phyloP scores from a whole-genome alignment of 495 filamentous ascomycete genomes.

The Aspergillus indologenus region DNA sequence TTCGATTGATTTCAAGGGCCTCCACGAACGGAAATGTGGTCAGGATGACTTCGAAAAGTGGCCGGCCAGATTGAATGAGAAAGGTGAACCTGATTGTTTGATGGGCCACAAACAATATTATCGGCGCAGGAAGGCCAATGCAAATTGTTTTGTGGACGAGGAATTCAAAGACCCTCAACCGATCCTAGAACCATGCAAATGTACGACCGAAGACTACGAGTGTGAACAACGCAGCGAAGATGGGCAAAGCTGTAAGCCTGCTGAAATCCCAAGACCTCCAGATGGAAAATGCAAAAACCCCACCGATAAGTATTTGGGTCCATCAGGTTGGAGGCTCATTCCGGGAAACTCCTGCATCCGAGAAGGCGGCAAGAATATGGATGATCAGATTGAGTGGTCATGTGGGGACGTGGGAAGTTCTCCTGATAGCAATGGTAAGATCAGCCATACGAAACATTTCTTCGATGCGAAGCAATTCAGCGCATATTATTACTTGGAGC shows the following conservation, averaged over 20 bases:
- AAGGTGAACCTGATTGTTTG: conserved; percentile 78
- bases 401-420: conserved; percentile 48
- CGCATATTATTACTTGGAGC: conserved; percentile 78
- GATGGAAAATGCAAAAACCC: conserved; percentile 64
- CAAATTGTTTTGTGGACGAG: conserved; percentile 83
- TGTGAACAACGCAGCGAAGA: conserved; percentile 79
- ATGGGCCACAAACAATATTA: conserved; percentile 94
- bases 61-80: conserved; percentile 75
- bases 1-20: conserved; percentile 74
- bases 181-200: conserved; percentile 68
- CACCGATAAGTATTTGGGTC: conserved; percentile 70
- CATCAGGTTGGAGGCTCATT: conserved; percentile 87
- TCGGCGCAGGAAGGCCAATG: conserved; percentile 74
- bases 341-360: conserved; percentile 83
- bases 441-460: conserved; percentile 49
- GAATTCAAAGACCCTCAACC: conserved; percentile 72
- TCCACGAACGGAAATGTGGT: conserved; percentile 79
- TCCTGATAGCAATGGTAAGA: conserved; percentile 55
- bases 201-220: conserved; percentile 80
- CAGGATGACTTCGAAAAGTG: conserved; percentile 81
- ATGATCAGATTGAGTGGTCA: conserved; percentile 43
- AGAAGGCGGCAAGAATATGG: conserved; percentile 44
- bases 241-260: conserved; percentile 59
- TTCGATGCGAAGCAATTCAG: conserved; percentile 57
- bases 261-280: conserved; percentile 47